A percentile compares a stretch with the other conserved stretches of the same genome.
Evolutionary conservation across 2,329 filamentous ascomycete species (phyloP).

Genomic region (Alternaria hordeiaustralica): DNA sequence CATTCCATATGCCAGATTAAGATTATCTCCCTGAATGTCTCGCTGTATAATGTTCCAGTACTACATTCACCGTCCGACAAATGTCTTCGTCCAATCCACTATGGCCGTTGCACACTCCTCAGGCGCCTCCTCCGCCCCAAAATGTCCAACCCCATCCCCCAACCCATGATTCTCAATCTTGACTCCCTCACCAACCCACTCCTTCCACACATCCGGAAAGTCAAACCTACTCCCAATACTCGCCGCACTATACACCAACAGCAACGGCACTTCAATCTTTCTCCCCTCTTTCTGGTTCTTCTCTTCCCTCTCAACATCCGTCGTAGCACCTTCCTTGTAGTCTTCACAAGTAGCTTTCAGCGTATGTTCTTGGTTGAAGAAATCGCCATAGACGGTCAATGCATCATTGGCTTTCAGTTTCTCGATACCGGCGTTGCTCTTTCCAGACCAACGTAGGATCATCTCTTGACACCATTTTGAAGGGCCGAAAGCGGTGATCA

Average conservation of each 20-base stretch:
- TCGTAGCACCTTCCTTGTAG: constrained; percentile 60
- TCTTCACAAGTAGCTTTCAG: constrained; percentile 63
- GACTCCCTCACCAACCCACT: constrained; percentile 53
- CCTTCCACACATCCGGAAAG: constrained; percentile 59
- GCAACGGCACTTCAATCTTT: constrained; percentile 56
- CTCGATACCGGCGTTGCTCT: constrained; percentile 10
- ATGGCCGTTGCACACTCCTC: constrained; percentile 55
- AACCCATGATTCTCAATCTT: constrained; percentile 58
- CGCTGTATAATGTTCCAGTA: too few species aligned
- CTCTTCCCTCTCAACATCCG: constrained; percentile 61
- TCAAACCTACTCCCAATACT: constrained; percentile 60
- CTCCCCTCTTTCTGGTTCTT: constrained; percentile 53
- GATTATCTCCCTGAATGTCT: too few species aligned
- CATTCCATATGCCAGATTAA: too few species aligned
- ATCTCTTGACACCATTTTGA: constrained; percentile 48
- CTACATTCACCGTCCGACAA: neutral
- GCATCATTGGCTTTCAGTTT: constrained; percentile 32
- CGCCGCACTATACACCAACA: constrained; percentile 59
- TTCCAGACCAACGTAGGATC: constrained; percentile 48
- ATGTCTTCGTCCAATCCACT: constrained; percentile 31
- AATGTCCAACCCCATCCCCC: constrained; percentile 61
- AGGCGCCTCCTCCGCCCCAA: constrained; percentile 62
- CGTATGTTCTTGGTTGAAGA: constrained; percentile 50
- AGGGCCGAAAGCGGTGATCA: constrained; percentile 53
- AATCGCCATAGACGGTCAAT: constrained; percentile 53